Conservation (phyloP, 768 basidiomycete species). For the Phlebiopsis gigantea region DNA sequence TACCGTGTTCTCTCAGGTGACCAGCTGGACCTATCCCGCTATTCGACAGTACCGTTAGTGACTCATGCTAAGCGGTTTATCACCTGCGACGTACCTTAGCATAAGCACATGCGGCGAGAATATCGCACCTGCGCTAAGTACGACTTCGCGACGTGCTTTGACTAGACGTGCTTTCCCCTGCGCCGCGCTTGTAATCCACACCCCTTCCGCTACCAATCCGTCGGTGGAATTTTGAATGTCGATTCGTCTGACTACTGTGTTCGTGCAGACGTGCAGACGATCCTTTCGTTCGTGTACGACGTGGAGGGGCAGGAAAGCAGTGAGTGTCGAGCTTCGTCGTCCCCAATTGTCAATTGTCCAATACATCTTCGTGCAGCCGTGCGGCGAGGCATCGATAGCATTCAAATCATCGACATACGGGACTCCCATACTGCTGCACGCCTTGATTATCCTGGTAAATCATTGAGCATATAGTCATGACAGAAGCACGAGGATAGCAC, state of each 20-base stretch:
- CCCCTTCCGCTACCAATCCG: background rate
- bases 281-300: background rate
- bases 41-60: background rate
- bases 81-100: slow-evolving; percentile 3
- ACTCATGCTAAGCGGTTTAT: no score
- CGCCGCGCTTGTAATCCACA: background rate
- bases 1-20: background rate
- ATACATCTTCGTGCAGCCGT: background rate
- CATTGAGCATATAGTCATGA: no score
- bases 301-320: background rate
- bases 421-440: background rate
- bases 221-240: background rate
- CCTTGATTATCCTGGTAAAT: background rate
- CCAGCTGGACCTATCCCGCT: background rate
- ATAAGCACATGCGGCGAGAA: background rate
- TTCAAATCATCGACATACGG: background rate
- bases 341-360: background rate
- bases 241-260: background rate
- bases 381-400: background rate
- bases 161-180: background rate
- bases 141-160: background rate
- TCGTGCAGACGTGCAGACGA: background rate
- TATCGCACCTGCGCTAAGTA: background rate
- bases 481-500: no score
- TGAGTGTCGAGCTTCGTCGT: background rate